A percentile compares a stretch with the other conserved stretches of the same genome.
Evolutionary conservation across 495 filamentous ascomycete genomes (phyloP).

Genomic region (Terfezia boudieri): DNA sequence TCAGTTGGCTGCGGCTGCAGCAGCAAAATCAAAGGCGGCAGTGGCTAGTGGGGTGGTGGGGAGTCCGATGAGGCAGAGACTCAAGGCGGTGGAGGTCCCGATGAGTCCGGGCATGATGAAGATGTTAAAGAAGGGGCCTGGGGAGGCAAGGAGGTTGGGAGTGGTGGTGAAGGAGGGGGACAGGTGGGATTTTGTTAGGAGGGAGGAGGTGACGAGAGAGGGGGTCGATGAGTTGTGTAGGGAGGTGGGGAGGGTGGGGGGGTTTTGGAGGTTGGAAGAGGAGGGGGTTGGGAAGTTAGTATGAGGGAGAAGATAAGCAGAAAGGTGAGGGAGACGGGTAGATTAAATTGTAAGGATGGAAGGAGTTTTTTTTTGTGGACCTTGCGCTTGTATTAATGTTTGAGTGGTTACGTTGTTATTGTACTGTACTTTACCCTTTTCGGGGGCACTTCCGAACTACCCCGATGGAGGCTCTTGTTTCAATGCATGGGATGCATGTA

Average conservation of each 20-base stretch:
- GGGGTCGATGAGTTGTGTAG: neutral
- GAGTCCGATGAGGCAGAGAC: neutral
- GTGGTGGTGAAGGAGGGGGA: neutral
- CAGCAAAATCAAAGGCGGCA: neutral
- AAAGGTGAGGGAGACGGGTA: neutral
- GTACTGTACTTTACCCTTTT: too few species aligned
- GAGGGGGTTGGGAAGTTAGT: neutral
- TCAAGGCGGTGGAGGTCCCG: neutral
- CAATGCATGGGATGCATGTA: too few species aligned
- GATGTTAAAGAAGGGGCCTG: neutral
- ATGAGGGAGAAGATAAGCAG: neutral
- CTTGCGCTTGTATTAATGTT: too few species aligned
- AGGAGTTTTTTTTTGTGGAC: neutral
- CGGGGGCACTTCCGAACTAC: too few species aligned
- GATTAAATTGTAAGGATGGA: neutral
- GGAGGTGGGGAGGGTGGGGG: neutral
- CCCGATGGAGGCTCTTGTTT: too few species aligned
- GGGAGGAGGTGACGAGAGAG: neutral
- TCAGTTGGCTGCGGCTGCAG: neutral
- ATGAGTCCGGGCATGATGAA: neutral
- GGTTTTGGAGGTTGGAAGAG: neutral
- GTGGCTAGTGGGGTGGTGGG: neutral
- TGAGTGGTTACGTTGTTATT: neutral
- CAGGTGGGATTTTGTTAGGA: neutral
- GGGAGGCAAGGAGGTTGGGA: neutral